Percentiles rank a stretch among this genome's conserved stretches.
Evolutionary conservation across 169 alveolate species (phyloP).

Genomic region (Eimeria necatrix): DNA sequence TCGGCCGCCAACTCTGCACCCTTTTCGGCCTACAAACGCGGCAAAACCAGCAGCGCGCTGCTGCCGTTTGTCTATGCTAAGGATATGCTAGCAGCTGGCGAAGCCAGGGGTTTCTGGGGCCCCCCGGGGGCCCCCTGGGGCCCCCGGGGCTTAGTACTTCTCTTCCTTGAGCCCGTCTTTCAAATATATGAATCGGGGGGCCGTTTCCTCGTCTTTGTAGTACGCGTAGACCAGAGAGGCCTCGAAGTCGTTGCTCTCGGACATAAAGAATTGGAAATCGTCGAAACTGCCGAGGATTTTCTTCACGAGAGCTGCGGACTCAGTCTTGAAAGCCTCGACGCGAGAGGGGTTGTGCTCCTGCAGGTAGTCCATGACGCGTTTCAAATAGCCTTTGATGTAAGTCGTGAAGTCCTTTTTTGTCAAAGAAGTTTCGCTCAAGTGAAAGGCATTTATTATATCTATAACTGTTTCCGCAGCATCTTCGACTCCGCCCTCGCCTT

Average conservation of each 20-base stretch:
- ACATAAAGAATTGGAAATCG: constrained; percentile 95
- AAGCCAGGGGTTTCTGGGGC: too few species aligned
- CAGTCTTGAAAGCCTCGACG: constrained; percentile 93
- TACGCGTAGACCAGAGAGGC: constrained; percentile 93
- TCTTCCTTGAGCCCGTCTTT: constrained; percentile 95
- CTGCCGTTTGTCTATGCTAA: too few species aligned
- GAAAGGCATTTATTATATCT: constrained; percentile 95
- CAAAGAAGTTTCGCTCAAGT: constrained; percentile 93
- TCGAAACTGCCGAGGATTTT: constrained; percentile 92
- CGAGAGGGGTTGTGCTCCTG: constrained; percentile 94
- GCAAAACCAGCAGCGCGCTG: too few species aligned
- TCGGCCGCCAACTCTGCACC: too few species aligned
- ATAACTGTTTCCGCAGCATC: constrained; percentile 93
- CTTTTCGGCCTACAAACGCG: too few species aligned
- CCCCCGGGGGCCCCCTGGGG: too few species aligned
- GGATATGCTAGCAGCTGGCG: too few species aligned
- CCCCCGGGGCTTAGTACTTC: constrained; percentile 90
- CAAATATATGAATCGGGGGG: constrained; percentile 95
- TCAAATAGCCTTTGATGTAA: constrained; percentile 94
- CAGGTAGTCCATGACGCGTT: constrained; percentile 90
- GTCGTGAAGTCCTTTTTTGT: constrained; percentile 94
- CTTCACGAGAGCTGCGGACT: constrained; percentile 93
- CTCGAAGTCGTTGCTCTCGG: constrained; percentile 95
- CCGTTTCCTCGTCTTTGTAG: constrained; percentile 95
- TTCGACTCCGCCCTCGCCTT: constrained; percentile 88